Base-by-base conservation (phyloP, 148 eudicot genomes). In the Dianthus caryophyllus region DNA sequence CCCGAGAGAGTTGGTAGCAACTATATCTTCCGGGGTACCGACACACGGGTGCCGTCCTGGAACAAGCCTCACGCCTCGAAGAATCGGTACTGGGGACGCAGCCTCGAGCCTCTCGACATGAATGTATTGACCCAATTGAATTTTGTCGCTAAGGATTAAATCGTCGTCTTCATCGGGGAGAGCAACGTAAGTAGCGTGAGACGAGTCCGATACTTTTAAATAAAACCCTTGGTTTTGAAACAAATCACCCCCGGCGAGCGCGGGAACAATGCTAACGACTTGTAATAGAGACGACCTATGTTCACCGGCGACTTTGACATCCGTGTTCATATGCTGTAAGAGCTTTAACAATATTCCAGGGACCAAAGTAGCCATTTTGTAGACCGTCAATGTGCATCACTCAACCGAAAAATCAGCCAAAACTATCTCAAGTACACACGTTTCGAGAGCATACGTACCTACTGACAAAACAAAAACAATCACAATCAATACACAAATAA, bases 161-260 rank as follows among this genome's bases (percentile, higher is more conserved):
- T 91, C 97, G 71, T 83, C 89, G 64, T 91, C 80, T 30, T 91
- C 96, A 83, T 91, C 96, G 70, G 97, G 97, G 31, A 91, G 82
- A 50, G 97, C 86, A 11, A 91, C 97, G 73, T 88, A 91, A 20
- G 97, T 91, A 69, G 96, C 97, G 76, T 91, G 97, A 77, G 97
- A 91, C 24, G 97, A 91, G 68, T 91, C 97, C 14, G 97, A 91
- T 70, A 91, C 97, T 83, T 91, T 91, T 6, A 91, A 75, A 71
- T 91, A 91, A 75, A 91, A 91, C 61, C 97, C 97, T 80, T 88
- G 87, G 39, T 81, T 91, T 10, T 87, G 80, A 72, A 91, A 91
- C 59, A 91, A 81, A 77, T 86, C 96, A 54, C 96, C 92, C 38
- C 87, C 96, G 6, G 97, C 84, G 26, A 91, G 71, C 2, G 96